A percentile compares a stretch with the other conserved stretches of the same genome.
Conservation (phyloP, 495 filamentous ascomycete species). For the Aspergillus indologenus region DNA sequence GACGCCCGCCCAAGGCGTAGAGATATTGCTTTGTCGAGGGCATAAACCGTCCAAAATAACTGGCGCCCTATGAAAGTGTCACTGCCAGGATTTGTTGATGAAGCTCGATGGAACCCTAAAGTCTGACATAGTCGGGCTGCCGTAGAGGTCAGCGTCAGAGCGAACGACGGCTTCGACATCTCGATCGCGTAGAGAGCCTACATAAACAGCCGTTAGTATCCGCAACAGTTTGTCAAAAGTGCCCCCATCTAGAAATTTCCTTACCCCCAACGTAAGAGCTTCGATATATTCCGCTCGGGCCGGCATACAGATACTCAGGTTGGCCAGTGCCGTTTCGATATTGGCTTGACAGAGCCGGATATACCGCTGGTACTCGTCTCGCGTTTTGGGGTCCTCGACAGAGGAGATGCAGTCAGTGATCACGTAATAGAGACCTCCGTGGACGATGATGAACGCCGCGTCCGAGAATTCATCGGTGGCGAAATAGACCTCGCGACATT, state of each 20-base stretch:
- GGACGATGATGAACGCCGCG: conserved; percentile 54
- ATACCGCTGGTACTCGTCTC: conserved; percentile 40
- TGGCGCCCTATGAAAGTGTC: conserved; percentile 33
- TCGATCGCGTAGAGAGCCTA: conserved; percentile 58
- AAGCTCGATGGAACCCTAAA: conserved; percentile 60
- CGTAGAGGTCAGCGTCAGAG: conserved; percentile 57
- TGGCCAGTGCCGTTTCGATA: conserved; percentile 55
- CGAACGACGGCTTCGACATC: conserved; percentile 59
- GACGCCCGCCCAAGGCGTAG: conserved; percentile 63
- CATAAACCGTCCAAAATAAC: conserved; percentile 65
- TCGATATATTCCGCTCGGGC: conserved; percentile 56
- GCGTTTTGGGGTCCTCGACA: conserved; percentile 24
- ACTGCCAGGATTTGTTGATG: conserved; percentile 48
- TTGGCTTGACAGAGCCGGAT: conserved; percentile 51
- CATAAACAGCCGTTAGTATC: conserved; percentile 3
- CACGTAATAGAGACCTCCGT: conserved; percentile 54
- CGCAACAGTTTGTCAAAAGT: background rate
- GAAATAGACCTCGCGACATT: conserved; percentile 59
- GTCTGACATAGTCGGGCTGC: conserved; percentile 60
- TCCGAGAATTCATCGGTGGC: conserved; percentile 54
- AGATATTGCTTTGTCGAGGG: conserved; percentile 57
- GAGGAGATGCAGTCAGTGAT: conserved; percentile 48
- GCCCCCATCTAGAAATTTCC: conserved; percentile 12
- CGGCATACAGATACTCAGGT: conserved; percentile 57
- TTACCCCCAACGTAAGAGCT: conserved; percentile 57